These are phyloP conservation scores for Solanum hybrid DNA, from an alignment of 305 asterid genomes.

Conservation along the genomic window DNA sequence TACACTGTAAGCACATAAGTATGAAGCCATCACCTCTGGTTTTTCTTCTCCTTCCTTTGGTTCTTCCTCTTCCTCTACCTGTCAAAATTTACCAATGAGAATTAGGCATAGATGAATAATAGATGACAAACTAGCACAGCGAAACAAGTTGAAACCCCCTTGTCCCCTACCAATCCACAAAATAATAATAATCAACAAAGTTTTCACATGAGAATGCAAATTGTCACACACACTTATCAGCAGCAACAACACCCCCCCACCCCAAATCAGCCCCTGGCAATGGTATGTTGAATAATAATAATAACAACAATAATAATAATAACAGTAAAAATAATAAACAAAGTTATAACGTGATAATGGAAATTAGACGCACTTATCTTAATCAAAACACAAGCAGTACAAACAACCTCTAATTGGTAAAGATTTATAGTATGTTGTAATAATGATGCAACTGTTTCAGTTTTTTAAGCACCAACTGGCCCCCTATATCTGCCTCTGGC, in stretches of 20 bases:
- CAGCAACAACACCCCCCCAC: neutral
- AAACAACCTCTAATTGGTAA: neutral
- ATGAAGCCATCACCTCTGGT: constrained; percentile 47
- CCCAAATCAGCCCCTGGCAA: neutral
- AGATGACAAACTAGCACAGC: neutral
- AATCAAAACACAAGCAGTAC: neutral
- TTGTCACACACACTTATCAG: neutral
- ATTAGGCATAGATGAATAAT: neutral
- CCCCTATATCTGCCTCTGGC: neutral
- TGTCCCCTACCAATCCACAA: neutral
- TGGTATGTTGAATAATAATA: neutral
- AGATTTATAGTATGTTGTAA: neutral
- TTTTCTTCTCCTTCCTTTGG: constrained; percentile 89
- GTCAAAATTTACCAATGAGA: constrained; percentile 7
- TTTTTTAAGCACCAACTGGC: neutral
- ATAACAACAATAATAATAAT: neutral
- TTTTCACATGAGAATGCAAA: neutral
- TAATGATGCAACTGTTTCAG: neutral
- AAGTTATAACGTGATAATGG: neutral
- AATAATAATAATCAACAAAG: neutral
- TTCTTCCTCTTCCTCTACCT: constrained; percentile 96
- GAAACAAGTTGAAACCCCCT: neutral
- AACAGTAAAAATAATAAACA: neutral
- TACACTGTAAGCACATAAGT: neutral
- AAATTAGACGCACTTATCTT: neutral